Base-by-base conservation (phyloP, 768 basidiomycete species). In the Panaeolus cyanescens region DNA sequence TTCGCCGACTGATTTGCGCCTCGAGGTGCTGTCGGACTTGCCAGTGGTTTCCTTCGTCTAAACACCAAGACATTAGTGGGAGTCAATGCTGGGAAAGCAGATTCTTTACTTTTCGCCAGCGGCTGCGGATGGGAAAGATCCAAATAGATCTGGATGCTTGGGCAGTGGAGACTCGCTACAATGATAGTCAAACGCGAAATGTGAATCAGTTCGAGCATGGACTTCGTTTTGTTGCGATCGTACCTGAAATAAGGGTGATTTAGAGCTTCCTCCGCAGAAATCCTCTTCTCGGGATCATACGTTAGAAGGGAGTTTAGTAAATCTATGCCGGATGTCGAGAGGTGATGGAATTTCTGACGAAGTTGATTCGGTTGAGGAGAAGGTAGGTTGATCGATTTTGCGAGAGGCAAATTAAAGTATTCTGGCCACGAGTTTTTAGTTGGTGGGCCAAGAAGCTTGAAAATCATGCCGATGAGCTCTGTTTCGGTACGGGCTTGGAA, bases 401-500 rank as follows among this genome's bases (percentile, higher is more conserved):
- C 83, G 28, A 95, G 77, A 8, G 96, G 96, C 17, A 98, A 82
- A 1, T 79, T 77, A 31, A 81, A 80, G 74, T 91, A 97, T 5
- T 91, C 90, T 0, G 95, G 92, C 97, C 97, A 99, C 2, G 88
- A 85, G 45, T 83, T 81, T 32, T 83, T 85, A 1, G 93, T 95
- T 0, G 97, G 97, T n/a, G 93, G 88, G 0, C 97, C 97, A 1
- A 99, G 85, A 5, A 99, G 85, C 71, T 91, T 95, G 80, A 97
- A 96, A 56, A 99, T 96, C 89, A 93, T 92, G 55, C 86, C 85
- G 54, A 99, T 80, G 63, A 99, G 87, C 70, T 99, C 96, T 13
- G 96, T 79, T 72, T 99, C 97, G 36, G 89, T 89, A 70, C 96
- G 91, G n/a, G 96, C 95, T 76, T 96, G 96, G 72, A 99, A 95